A percentile compares a stretch with the other conserved stretches of the same genome.
Conservation (phyloP, 768 basidiomycete genomes). For the Scleroderma citrinum region DNA sequence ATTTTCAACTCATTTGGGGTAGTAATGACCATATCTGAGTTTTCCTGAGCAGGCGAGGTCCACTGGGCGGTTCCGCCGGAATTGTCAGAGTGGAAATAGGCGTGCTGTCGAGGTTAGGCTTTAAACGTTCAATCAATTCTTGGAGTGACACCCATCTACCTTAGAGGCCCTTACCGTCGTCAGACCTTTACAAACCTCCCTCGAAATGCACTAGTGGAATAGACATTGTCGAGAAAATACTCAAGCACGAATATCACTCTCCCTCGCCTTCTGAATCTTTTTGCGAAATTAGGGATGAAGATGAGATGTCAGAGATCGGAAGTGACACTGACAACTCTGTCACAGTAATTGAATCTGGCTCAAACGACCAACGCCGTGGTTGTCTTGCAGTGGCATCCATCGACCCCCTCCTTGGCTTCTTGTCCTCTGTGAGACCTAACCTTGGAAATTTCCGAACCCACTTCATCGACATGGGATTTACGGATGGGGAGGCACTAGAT, state of each 20-base stretch:
- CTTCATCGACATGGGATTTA: slow-evolving; percentile 3
- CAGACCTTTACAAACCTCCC: neutral
- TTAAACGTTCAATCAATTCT: neutral
- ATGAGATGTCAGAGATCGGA: too few relatives aligned
- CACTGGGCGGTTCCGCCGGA: neutral
- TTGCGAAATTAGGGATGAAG: too few relatives aligned
- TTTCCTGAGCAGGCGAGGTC: neutral
- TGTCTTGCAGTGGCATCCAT: neutral
- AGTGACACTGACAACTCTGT: too few relatives aligned
- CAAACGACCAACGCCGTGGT: neutral
- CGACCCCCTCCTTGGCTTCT: slow-evolving; percentile 2
- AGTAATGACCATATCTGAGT: neutral
- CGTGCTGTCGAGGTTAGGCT: neutral
- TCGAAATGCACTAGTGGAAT: too few relatives aligned
- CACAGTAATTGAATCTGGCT: neutral
- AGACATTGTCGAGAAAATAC: too few relatives aligned
- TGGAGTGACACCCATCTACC: neutral
- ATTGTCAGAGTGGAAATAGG: neutral
- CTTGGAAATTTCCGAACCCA: slow-evolving; percentile 1
- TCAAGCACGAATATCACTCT: too few relatives aligned
- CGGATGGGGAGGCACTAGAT: neutral
- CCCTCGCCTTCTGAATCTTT: too few relatives aligned
- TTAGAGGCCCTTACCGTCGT: neutral
- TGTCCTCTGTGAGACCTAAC: slow-evolving; percentile 2
- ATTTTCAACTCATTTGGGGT: slow-evolving; percentile 1